Evolutionary conservation across 1,284 basidiomycete species (phyloP).

Genomic region (Cutaneotrichosporon daszewskae): DNA sequence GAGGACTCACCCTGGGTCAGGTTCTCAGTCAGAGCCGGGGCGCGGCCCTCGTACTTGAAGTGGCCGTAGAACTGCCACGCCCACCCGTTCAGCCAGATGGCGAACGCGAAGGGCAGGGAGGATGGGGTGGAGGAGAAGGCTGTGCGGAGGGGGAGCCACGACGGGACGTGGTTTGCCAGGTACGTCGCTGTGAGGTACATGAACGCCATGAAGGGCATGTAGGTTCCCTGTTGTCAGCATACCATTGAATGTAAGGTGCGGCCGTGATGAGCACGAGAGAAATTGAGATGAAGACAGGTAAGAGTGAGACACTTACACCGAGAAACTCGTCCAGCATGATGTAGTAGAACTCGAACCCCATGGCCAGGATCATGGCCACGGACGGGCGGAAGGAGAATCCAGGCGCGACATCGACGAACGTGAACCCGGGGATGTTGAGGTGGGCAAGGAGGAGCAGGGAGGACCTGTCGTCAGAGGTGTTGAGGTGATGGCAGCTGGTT

Average conservation of each 20-base stretch:
- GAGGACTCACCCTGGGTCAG: conserved; percentile 62
- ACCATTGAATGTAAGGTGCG: too few relatives aligned
- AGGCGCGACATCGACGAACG: conserved; percentile 52
- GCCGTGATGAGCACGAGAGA: background rate
- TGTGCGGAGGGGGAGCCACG: conserved; percentile 45
- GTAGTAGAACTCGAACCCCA: conserved; percentile 66
- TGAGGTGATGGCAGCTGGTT: too few relatives aligned
- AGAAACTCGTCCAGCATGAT: conserved; percentile 67
- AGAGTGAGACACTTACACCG: conserved; percentile 57
- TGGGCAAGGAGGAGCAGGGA: conserved; percentile 55
- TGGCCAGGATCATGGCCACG: conserved; percentile 55
- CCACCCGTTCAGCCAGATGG: conserved; percentile 64
- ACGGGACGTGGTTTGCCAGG: conserved; percentile 54
- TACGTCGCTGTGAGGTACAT: conserved; percentile 44
- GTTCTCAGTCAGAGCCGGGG: conserved; percentile 80
- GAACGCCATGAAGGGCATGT: conserved; percentile 28
- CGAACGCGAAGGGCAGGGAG: conserved; percentile 47
- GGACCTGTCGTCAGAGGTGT: conserved; percentile 17
- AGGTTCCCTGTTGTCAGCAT: conserved; percentile 24
- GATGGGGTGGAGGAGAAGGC: conserved; percentile 6
- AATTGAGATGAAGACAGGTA: background rate
- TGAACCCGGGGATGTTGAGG: conserved; percentile 57
- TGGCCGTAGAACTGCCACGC: conserved; percentile 80
- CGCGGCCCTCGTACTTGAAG: conserved; percentile 69
- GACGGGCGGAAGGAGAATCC: conserved; percentile 67